Percentiles rank a stretch among this genome's conserved stretches.
Evolutionary conservation across 352 stramenopile species (phyloP).

Genomic region (Globisporangium parvum): DNA sequence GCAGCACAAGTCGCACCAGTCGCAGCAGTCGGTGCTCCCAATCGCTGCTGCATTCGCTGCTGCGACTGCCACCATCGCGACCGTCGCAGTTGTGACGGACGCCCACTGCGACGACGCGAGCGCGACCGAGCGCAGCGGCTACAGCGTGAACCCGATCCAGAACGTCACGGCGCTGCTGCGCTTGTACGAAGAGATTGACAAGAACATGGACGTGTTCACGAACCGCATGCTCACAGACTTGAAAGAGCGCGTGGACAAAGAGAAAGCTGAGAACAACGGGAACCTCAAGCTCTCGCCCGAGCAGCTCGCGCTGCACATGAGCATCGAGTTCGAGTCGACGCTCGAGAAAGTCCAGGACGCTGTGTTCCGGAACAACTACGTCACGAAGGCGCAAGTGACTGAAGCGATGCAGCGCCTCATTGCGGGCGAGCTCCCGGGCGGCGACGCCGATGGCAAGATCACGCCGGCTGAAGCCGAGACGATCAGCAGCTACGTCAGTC

Average conservation of each 20-base stretch:
- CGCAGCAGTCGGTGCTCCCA: background rate
- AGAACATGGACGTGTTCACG: slow-evolving; percentile 79
- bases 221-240: slow-evolving; percentile 63
- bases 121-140: slow-evolving; percentile 18
- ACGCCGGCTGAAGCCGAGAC: slow-evolving; percentile 56
- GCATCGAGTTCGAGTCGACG: slow-evolving; percentile 72
- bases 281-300: slow-evolving; percentile 48
- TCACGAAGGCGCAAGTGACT: slow-evolving; percentile 71
- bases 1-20: background rate
- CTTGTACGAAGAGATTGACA: slow-evolving; percentile 79
- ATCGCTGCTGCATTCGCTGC: slow-evolving; percentile 1
- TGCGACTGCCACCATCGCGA: slow-evolving; percentile 4
- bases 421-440: slow-evolving; percentile 43
- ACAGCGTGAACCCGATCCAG: slow-evolving; percentile 64
- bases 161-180: slow-evolving; percentile 60
- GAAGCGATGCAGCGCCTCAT: slow-evolving; percentile 63
- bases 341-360: slow-evolving; percentile 78
- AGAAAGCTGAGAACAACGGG: slow-evolving; percentile 35
- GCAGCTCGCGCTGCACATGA: slow-evolving; percentile 78
- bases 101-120: slow-evolving; percentile 20
- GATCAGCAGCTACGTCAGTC: slow-evolving; percentile 66
- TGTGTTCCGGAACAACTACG: slow-evolving; percentile 81
- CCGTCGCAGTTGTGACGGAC: background rate
- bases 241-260: slow-evolving; percentile 43
- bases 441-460: slow-evolving; percentile 44